Percentiles rank a stretch among this genome's conserved stretches.
Conservation (phyloP, 2,329 filamentous ascomycete genomes). For the Shiraia bambusicola region DNA sequence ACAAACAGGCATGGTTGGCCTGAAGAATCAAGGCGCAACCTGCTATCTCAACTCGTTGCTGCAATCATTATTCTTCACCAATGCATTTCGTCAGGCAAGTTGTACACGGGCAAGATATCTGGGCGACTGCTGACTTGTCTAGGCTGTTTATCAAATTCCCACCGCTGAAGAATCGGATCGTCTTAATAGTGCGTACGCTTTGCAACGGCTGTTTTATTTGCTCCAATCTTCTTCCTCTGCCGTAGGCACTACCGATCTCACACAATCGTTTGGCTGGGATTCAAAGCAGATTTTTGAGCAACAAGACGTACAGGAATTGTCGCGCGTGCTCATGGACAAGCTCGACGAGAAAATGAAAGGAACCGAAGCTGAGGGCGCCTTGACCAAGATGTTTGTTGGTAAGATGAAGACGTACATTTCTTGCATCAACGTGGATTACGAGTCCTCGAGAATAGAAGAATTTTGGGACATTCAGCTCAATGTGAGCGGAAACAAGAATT, state of each 20-base stretch:
- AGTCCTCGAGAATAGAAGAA: constrained; percentile 92
- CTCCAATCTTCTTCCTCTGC: constrained; percentile 82
- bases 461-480: constrained; percentile 99
- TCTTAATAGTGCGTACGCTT: constrained; percentile 86
- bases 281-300: constrained; percentile 97
- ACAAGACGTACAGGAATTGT: constrained; percentile 96
- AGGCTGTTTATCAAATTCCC: constrained; percentile 96
- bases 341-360: constrained; percentile 99
- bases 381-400: constrained; percentile 90
- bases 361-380: constrained; percentile 82
- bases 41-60: constrained; percentile 56
- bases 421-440: constrained; percentile 97
- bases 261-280: constrained; percentile 97
- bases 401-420: constrained; percentile 99
- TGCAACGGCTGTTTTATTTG: constrained; percentile 93
- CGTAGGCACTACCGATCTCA: constrained; percentile 89
- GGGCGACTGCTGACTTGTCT: constrained; percentile 9
- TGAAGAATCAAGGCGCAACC: constrained; percentile 90
- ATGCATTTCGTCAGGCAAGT: constrained; percentile 84
- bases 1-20: constrained; percentile 92
- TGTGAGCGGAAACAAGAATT: constrained; percentile 86
- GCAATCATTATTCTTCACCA: constrained; percentile 57
- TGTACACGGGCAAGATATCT: too few relatives aligned
- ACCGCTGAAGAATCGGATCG: constrained; percentile 81
- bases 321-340: constrained; percentile 93